A percentile compares a stretch with the other conserved stretches of the same genome.
These are phyloP conservation scores for Boletellus ananas DNA, from an alignment of 768 basidiomycete genomes.

Conservation along the genomic window DNA sequence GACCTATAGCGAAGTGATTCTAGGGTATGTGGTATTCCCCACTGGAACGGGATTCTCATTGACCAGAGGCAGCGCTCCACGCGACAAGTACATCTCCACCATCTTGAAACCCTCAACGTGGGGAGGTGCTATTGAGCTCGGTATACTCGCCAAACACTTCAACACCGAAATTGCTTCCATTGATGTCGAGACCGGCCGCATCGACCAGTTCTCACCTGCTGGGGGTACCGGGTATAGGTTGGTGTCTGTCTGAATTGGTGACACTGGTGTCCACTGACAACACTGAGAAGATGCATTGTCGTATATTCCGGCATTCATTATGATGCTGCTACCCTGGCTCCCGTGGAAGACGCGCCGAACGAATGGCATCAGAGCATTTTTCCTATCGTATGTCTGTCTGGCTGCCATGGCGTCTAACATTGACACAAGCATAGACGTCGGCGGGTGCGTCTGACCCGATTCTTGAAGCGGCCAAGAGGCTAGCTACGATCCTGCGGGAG, in stretches of 20 bases:
- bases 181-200: slow-evolving; percentile 88
- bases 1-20: slow-evolving; percentile 79
- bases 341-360: slow-evolving; percentile 63
- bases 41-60: neutral
- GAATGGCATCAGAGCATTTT: slow-evolving; percentile 92
- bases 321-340: slow-evolving; percentile 84
- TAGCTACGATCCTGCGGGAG: slow-evolving; percentile 67
- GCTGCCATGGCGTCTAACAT: slow-evolving; percentile 11
- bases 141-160: slow-evolving; percentile 80
- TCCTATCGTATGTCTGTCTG: slow-evolving; percentile 44
- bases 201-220: slow-evolving; percentile 68
- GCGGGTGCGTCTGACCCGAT: slow-evolving; percentile 48
- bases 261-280: slow-evolving; percentile 2
- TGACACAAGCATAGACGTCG: slow-evolving; percentile 22
- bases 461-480: slow-evolving; percentile 59
- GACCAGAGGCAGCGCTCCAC: slow-evolving; percentile 39
- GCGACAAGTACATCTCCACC: slow-evolving; percentile 72
- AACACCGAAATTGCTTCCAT: slow-evolving; percentile 82
- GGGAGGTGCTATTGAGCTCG: slow-evolving; percentile 95
- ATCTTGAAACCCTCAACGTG: slow-evolving; percentile 80
- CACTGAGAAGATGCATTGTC: slow-evolving; percentile 54
- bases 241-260: neutral
- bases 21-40: slow-evolving; percentile 56
- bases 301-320: slow-evolving; percentile 98
- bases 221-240: slow-evolving; percentile 33